Percentiles rank a stretch among this genome's conserved stretches.
phyloP scores from a whole-genome alignment of 1,284 basidiomycete genomes.

The Cryptococcus hybrid region DNA sequence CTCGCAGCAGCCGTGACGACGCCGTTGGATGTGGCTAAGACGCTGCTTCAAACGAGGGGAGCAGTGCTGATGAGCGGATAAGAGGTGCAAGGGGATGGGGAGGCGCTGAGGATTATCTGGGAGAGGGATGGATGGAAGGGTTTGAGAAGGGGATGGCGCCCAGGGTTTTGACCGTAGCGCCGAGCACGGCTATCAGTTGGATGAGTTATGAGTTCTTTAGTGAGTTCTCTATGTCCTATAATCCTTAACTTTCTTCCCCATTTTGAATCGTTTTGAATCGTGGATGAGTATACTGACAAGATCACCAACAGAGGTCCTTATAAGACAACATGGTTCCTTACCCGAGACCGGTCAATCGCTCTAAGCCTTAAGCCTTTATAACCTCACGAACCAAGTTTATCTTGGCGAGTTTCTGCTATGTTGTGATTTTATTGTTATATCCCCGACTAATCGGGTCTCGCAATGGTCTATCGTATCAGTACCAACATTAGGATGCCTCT shows the following conservation, averaged over 20 bases:
- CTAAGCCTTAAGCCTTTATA: not conserved
- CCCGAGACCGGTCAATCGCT: constrained; percentile 38
- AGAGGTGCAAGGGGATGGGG: constrained; percentile 77
- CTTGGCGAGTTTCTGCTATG: too few relatives aligned
- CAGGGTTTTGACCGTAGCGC: constrained; percentile 84
- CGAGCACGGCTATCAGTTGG: constrained; percentile 97
- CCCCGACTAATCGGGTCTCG: too few relatives aligned
- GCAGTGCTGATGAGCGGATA: constrained; percentile 76
- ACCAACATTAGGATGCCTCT: too few relatives aligned
- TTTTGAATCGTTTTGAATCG: too few relatives aligned
- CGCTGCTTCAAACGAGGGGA: constrained; percentile 79
- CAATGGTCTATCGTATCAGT: too few relatives aligned
- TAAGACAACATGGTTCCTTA: constrained; percentile 38
- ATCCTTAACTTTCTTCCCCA: constrained; percentile 22
- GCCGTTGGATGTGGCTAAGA: constrained; percentile 96
- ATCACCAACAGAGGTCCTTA: constrained; percentile 39
- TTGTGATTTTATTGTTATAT: too few relatives aligned
- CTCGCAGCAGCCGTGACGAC: constrained; percentile 95
- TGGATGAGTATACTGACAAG: too few relatives aligned
- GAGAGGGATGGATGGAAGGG: constrained; percentile 79
- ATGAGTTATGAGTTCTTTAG: constrained; percentile 95
- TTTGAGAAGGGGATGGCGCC: constrained; percentile 77
- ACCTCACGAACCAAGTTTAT: too few relatives aligned
- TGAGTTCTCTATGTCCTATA: constrained; percentile 51
- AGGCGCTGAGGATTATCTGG: constrained; percentile 89